Percentiles rank a stretch among this genome's conserved stretches.
Evolutionary conservation across 1,139 yeast species (phyloP).

Genomic region (Kodamaea suecica): DNA sequence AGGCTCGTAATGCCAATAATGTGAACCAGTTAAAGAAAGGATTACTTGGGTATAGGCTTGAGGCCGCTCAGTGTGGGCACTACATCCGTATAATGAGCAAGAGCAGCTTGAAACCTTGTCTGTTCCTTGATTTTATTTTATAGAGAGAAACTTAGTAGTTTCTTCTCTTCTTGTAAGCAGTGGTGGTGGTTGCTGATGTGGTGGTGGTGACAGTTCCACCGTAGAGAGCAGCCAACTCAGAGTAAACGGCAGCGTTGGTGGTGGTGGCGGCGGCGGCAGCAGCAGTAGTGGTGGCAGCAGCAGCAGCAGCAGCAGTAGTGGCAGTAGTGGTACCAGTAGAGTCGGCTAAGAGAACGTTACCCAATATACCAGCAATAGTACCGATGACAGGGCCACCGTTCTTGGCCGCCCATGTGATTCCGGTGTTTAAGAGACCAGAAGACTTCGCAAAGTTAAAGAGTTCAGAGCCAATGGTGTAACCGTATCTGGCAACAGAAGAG

Average conservation of each 20-base stretch:
- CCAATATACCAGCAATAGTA: constrained; percentile 28
- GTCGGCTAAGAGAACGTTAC: constrained; percentile 11
- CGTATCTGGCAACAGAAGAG: constrained; percentile 33
- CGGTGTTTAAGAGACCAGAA: constrained; percentile 35
- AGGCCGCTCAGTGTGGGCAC: no score
- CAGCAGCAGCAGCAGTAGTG: constrained; percentile 18
- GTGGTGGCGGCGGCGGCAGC: constrained; percentile 17
- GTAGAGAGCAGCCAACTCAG: constrained; percentile 12
- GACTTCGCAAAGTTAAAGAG: constrained; percentile 39
- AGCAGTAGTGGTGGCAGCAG: constrained; percentile 13
- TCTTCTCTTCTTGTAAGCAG: constrained; percentile 16
- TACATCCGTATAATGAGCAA: constrained; percentile 10
- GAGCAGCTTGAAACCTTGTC: not conserved
- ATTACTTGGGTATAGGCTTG: no score
- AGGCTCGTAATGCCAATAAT: no score
- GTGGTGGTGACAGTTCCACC: constrained; percentile 10
- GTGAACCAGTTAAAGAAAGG: no score
- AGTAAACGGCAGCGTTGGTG: constrained; percentile 12
- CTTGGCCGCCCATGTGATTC: constrained; percentile 28
- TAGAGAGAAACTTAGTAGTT: constrained; percentile 14
- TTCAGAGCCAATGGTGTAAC: constrained; percentile 36
- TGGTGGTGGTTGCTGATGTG: constrained; percentile 9
- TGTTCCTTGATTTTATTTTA: constrained; percentile 1
- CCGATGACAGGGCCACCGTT: constrained; percentile 33
- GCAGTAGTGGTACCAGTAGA: constrained; percentile 14